A percentile compares a stretch with the other conserved stretches of the same genome.
These are phyloP conservation scores for Amoeboaphelidium occidentale DNA, from an alignment of 371 early-diverging fungal species.

Conservation along the genomic window DNA sequence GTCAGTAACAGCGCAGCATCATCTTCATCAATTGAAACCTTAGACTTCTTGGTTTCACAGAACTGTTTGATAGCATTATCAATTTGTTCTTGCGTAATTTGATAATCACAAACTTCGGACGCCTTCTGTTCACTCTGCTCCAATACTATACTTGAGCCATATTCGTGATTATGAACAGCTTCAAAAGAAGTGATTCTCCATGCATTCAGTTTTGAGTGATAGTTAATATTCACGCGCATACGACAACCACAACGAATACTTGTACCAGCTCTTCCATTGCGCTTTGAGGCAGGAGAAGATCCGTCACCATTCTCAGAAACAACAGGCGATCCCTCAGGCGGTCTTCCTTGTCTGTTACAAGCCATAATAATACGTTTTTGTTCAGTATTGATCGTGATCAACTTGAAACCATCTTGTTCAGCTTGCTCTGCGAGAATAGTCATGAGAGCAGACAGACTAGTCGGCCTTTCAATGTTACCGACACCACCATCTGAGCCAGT, in stretches of 20 bases:
- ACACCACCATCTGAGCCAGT: too few relatives aligned
- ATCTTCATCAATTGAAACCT: too few relatives aligned
- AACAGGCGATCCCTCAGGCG: not conserved
- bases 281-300: not conserved
- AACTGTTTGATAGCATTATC: too few relatives aligned
- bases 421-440: not conserved
- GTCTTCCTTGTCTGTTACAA: not conserved
- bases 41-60: too few relatives aligned
- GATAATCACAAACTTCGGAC: too few relatives aligned
- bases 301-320: not conserved
- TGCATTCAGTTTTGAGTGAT: not conserved
- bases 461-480: not conserved
- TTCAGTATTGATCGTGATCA: not conserved
- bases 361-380: not conserved
- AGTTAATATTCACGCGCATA: not conserved
- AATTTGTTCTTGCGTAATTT: too few relatives aligned
- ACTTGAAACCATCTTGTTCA: not conserved
- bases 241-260: not conserved
- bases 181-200: not conserved
- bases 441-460: not conserved
- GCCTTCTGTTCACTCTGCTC: not conserved
- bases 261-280: not conserved
- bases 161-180: not conserved
- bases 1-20: too few relatives aligned
- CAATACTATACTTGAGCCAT: not conserved